A percentile compares a stretch with the other conserved stretches of the same genome.
Conservation (phyloP, 2,329 filamentous ascomycete genomes). For the Neonectria hederae region DNA sequence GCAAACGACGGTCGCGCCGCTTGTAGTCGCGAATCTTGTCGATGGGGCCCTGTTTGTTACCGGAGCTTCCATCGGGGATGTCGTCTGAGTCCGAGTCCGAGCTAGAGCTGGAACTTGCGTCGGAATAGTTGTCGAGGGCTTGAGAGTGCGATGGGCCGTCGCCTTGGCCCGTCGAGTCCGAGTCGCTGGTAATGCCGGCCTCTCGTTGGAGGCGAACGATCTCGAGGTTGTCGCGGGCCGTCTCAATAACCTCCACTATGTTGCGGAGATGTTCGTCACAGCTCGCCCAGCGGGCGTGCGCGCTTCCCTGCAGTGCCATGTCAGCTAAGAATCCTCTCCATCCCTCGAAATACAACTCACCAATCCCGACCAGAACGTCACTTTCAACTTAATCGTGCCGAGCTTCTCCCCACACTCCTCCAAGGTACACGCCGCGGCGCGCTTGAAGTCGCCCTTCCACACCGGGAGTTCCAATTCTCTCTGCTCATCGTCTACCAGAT, state of each 20-base stretch:
- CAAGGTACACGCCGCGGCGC: conserved; percentile 57
- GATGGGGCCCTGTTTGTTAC: conserved; percentile 55
- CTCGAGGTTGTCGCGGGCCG: conserved; percentile 48
- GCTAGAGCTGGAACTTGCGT: conserved; percentile 44
- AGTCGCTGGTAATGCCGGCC: conserved; percentile 47
- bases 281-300: conserved; percentile 49
- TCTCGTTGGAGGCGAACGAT: conserved; percentile 47
- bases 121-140: conserved; percentile 35
- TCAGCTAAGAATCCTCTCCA: neutral
- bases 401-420: conserved; percentile 58
- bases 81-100: conserved; percentile 45
- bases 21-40: conserved; percentile 69
- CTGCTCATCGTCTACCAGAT: conserved; percentile 74
- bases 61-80: conserved; percentile 49
- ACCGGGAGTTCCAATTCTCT: conserved; percentile 66
- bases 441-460: conserved; percentile 67
- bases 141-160: conserved; percentile 14
- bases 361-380: conserved; percentile 50
- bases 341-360: conserved; percentile 32
- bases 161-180: conserved; percentile 31
- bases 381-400: conserved; percentile 54
- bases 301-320: conserved; percentile 43
- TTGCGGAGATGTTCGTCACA: conserved; percentile 48
- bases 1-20: conserved; percentile 65
- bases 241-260: conserved; percentile 59